Evolutionary conservation across 306 rosid species (phyloP).

Genomic region (Casuarina glauca): DNA sequence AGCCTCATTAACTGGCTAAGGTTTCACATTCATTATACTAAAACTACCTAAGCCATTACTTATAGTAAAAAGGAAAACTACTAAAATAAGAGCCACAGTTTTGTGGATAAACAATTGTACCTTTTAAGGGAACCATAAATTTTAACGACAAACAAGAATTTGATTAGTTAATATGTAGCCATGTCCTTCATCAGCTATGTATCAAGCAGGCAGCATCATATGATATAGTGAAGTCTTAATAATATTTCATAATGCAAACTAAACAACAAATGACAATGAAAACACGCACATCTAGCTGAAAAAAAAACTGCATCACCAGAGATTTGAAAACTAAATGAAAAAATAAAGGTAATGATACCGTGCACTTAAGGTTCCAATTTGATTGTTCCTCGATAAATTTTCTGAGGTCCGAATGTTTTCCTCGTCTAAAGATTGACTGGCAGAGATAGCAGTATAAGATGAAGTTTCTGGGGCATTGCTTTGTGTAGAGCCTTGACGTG

Average conservation of each 20-base stretch:
- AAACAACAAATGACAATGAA: neutral
- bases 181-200: neutral
- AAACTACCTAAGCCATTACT: neutral
- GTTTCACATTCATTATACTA: neutral
- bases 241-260: neutral
- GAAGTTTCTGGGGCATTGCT: slow-evolving; percentile 46
- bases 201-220: neutral
- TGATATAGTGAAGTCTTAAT: neutral
- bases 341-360: slow-evolving; percentile 33
- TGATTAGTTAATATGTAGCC: slow-evolving; percentile 3
- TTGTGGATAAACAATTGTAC: neutral
- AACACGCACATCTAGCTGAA: neutral
- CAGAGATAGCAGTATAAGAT: slow-evolving; percentile 56
- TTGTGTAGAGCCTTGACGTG: slow-evolving; percentile 52
- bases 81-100: neutral
- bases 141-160: neutral
- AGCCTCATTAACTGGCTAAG: neutral
- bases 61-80: neutral
- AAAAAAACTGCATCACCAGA: neutral
- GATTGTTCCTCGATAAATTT: slow-evolving; percentile 38
- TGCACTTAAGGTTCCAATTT: slow-evolving; percentile 45
- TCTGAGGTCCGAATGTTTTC: slow-evolving; percentile 43
- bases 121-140: neutral
- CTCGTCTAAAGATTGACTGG: slow-evolving; percentile 50
- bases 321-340: slow-evolving; percentile 10